These are phyloP conservation scores for Fonsecaea multimorphosa DNA, from an alignment of 2,329 filamentous ascomycete species.

Conservation along the genomic window DNA sequence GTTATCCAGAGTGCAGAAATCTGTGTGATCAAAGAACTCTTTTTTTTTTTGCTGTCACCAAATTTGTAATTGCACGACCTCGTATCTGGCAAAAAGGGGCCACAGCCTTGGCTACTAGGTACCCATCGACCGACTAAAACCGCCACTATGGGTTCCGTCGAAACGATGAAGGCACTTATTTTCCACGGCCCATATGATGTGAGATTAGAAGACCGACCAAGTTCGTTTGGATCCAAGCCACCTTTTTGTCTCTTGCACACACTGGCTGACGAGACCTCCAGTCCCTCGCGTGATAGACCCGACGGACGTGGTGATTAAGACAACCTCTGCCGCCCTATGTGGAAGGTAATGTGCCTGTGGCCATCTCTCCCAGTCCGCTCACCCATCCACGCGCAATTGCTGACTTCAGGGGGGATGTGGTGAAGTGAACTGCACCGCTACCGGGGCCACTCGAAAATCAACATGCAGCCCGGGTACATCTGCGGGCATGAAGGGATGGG, in stretches of 20 bases:
- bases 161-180: conserved; percentile 21
- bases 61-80: not conserved
- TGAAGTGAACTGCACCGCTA: conserved; percentile 81
- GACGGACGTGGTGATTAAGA: conserved; percentile 80
- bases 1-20: not conserved
- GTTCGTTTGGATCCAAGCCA: not conserved
- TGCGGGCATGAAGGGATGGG: conserved; percentile 91
- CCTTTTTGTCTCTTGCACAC: no score
- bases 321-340: conserved; percentile 83
- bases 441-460: conserved; percentile 72
- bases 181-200: conserved; percentile 23
- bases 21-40: not conserved
- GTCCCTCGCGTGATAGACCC: conserved; percentile 50
- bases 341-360: conserved; percentile 72
- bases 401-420: not conserved
- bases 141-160: not conserved
- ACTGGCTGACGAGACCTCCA: not conserved
- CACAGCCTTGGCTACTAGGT: not conserved
- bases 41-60: not conserved
- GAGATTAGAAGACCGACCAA: conserved; percentile 14
- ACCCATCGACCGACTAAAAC: not conserved
- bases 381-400: not conserved
- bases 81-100: not conserved
- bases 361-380: not conserved
- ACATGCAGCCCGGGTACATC: conserved; percentile 66